A percentile compares a stretch with the other conserved stretches of the same genome.
Conservation (phyloP, 768 basidiomycete species). For the Amanita muscaria region DNA sequence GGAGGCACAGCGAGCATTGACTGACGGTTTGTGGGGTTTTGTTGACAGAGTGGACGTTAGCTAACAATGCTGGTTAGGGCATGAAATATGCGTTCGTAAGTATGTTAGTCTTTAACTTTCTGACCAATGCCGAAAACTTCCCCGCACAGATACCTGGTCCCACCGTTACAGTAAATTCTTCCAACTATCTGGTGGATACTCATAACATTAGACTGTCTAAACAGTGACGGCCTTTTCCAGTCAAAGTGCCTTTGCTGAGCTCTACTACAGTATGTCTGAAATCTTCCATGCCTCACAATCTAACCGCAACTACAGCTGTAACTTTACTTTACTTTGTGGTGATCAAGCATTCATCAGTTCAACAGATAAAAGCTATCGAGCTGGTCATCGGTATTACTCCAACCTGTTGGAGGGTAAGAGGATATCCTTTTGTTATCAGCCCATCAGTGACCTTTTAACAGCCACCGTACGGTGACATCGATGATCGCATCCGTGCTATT, state of each 20-base stretch:
- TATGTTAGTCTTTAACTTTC: constrained; percentile 16
- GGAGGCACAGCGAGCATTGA: constrained; percentile 43
- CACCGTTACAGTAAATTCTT: constrained; percentile 41
- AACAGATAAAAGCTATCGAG: constrained; percentile 44
- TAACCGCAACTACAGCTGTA: constrained; percentile 13
- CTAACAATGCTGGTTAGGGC: constrained; percentile 23
- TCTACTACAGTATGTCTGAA: constrained; percentile 53
- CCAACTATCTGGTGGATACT: background rate
- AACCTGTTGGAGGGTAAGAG: constrained; percentile 49
- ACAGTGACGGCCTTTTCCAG: constrained; percentile 53
- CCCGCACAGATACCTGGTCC: constrained; percentile 41
- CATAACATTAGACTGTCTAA: background rate
- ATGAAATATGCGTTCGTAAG: constrained; percentile 55
- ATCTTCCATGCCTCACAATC: background rate
- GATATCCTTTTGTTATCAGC: background rate
- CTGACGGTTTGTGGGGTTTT: constrained; percentile 31
- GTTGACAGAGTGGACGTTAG: background rate
- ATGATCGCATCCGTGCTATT: constrained; percentile 70
- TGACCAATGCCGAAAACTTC: background rate
- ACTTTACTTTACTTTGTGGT: background rate
- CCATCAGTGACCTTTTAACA: constrained; percentile 12
- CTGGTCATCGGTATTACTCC: constrained; percentile 47
- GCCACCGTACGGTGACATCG: constrained; percentile 63
- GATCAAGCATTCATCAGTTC: background rate
- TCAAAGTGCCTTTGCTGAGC: constrained; percentile 64